Conservation (phyloP, 148 eudicot species). For the Rhododendron griersonianum region DNA sequence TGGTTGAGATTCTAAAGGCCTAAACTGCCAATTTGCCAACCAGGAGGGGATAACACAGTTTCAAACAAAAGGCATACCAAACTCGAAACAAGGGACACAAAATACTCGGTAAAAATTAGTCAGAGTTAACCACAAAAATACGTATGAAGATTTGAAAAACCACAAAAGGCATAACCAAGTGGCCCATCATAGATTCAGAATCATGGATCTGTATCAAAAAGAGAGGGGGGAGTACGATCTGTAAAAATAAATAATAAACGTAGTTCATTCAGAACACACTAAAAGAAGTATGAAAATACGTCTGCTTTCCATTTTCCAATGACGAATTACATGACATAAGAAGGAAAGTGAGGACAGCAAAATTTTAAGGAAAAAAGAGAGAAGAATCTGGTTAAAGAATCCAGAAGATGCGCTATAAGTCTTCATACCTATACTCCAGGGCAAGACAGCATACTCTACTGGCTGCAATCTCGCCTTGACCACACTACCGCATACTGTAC, state of each 20-base stretch:
- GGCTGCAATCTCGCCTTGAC: conserved; percentile 12
- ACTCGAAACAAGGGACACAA: neutral
- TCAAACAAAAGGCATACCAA: neutral
- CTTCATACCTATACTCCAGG: conserved; percentile 20
- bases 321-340: neutral
- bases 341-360: neutral
- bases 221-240: neutral
- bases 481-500: conserved; percentile 1
- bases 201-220: neutral
- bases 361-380: neutral
- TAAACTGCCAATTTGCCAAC: neutral
- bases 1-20: neutral
- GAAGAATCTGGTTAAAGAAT: neutral
- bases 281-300: neutral
- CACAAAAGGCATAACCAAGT: neutral
- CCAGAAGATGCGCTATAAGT: neutral
- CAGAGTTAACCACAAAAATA: neutral
- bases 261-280: neutral
- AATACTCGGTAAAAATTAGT: neutral
- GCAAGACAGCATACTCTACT: conserved; percentile 6
- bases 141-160: conserved; percentile 2
- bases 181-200: neutral
- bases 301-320: neutral
- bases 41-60: neutral
- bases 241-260: neutral